A percentile compares a stretch with the other conserved stretches of the same genome.
Evolutionary conservation across 768 basidiomycete species (phyloP).

Genomic region (Suillus americanus): DNA sequence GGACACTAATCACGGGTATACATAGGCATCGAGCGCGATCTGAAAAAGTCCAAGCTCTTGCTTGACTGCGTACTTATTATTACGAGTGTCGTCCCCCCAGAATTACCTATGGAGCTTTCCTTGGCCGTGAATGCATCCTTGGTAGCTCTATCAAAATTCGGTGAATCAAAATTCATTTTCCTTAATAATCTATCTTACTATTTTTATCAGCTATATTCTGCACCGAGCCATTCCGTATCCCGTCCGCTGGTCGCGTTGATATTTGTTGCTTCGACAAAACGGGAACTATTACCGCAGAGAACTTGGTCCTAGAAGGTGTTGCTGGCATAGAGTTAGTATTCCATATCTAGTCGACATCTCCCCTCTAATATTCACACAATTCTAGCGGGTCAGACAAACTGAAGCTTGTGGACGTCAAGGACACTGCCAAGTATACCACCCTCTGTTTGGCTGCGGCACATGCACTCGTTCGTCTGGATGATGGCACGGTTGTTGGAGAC

Average conservation of each 20-base stretch:
- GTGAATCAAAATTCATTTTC: slow-evolving; percentile 44
- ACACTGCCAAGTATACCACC: slow-evolving; percentile 75
- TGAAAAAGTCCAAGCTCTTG: slow-evolving; percentile 93
- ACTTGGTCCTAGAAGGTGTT: slow-evolving; percentile 91
- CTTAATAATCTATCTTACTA: background rate
- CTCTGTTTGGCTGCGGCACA: slow-evolving; percentile 92
- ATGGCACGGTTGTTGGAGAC: slow-evolving; percentile 92
- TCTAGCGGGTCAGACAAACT: slow-evolving; percentile 55
- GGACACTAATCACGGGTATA: background rate
- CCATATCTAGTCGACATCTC: background rate
- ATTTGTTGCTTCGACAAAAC: slow-evolving; percentile 99
- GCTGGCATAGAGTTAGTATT: slow-evolving; percentile 83
- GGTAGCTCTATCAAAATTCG: slow-evolving; percentile 89
- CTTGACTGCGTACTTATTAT: slow-evolving; percentile 96
- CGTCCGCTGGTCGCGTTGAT: slow-evolving; percentile 92
- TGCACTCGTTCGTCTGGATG: slow-evolving; percentile 91
- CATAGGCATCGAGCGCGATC: slow-evolving; percentile 82
- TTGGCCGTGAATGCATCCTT: slow-evolving; percentile 94
- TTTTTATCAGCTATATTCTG: slow-evolving; percentile 84
- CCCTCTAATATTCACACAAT: slow-evolving; percentile 4
- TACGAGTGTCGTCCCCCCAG: slow-evolving; percentile 96
- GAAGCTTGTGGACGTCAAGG: slow-evolving; percentile 77
- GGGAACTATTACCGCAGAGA: slow-evolving; percentile 96
- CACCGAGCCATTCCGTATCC: slow-evolving; percentile 98
- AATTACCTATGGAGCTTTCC: slow-evolving; percentile 96